A percentile compares a stretch with the other conserved stretches of the same genome.
Evolutionary conservation across 2,329 filamentous ascomycete genomes (phyloP).

Genomic region (Sporothrix schenckii): DNA sequence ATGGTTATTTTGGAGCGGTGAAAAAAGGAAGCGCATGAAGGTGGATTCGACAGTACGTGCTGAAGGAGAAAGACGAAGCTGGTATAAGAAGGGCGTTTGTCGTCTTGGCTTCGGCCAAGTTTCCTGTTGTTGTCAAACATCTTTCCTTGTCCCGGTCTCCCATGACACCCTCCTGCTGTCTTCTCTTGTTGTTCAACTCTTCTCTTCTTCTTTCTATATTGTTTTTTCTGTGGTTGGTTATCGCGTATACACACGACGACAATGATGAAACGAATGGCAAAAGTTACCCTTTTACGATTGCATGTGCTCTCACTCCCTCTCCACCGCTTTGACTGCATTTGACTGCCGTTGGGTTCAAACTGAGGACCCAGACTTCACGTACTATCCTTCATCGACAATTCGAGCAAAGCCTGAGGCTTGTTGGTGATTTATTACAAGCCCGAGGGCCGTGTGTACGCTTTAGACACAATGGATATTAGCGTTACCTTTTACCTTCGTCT

Average conservation of each 20-base stretch:
- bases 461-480: too few relatives aligned
- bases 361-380: too few relatives aligned
- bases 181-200: constrained; percentile 4
- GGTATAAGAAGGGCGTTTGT: neutral
- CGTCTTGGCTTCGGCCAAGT: neutral
- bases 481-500: too few relatives aligned
- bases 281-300: neutral
- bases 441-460: too few relatives aligned
- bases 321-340: neutral
- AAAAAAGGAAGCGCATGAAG: neutral
- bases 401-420: too few relatives aligned
- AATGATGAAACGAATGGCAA: constrained; percentile 34
- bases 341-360: too few relatives aligned
- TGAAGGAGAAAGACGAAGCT: neutral
- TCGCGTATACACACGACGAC: constrained; percentile 33
- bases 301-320: neutral
- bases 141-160: neutral
- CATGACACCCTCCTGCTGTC: neutral
- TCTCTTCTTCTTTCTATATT: constrained; percentile 11
- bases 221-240: constrained; percentile 15
- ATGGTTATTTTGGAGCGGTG: neutral
- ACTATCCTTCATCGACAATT: too few relatives aligned
- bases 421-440: too few relatives aligned
- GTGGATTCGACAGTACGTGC: neutral
- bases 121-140: neutral